phyloP scores from a whole-genome alignment of 2,329 filamentous ascomycete species.

The Xylariales sp. region DNA sequence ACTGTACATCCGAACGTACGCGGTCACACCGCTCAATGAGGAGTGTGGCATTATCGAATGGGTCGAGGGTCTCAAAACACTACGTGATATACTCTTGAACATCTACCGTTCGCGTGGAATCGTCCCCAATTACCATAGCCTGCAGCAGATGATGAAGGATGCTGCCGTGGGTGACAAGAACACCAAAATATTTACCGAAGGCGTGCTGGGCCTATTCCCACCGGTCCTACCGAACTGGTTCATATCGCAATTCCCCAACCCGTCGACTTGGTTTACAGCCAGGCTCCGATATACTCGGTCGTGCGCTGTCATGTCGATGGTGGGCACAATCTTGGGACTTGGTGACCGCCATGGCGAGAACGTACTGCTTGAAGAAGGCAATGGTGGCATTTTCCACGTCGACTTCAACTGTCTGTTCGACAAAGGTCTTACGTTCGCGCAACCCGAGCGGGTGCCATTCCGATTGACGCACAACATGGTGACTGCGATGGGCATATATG shows the following conservation, averaged over 20 bases:
- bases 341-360: slow-evolving; percentile 98
- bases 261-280: slow-evolving; percentile 90
- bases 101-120: slow-evolving; percentile 82
- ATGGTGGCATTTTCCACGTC: slow-evolving; percentile 94
- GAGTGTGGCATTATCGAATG: slow-evolving; percentile 98
- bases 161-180: slow-evolving; percentile 69
- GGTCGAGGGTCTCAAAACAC: slow-evolving; percentile 94
- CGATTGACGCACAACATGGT: slow-evolving; percentile 98
- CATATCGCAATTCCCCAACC: slow-evolving; percentile 91
- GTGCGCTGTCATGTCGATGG: slow-evolving; percentile 99
- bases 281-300: slow-evolving; percentile 91
- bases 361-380: slow-evolving; percentile 92
- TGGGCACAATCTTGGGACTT: slow-evolving; percentile 91
- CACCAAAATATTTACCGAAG: slow-evolving; percentile 76
- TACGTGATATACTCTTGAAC: slow-evolving; percentile 87
- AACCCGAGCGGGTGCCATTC: slow-evolving; percentile 95
- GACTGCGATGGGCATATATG: slow-evolving; percentile 94
- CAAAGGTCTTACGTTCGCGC: slow-evolving; percentile 94
- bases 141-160: slow-evolving; percentile 73
- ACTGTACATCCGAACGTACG: slow-evolving; percentile 96
- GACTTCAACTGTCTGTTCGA: slow-evolving; percentile 99
- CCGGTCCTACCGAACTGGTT: slow-evolving; percentile 95
- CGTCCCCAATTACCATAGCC: slow-evolving; percentile 73
- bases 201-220: slow-evolving; percentile 74
- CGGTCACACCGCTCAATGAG: slow-evolving; percentile 95